Percentiles rank a stretch among this genome's conserved stretches.
Conservation (phyloP, 2,329 filamentous ascomycete species). For the Neoascochyta sp. region DNA sequence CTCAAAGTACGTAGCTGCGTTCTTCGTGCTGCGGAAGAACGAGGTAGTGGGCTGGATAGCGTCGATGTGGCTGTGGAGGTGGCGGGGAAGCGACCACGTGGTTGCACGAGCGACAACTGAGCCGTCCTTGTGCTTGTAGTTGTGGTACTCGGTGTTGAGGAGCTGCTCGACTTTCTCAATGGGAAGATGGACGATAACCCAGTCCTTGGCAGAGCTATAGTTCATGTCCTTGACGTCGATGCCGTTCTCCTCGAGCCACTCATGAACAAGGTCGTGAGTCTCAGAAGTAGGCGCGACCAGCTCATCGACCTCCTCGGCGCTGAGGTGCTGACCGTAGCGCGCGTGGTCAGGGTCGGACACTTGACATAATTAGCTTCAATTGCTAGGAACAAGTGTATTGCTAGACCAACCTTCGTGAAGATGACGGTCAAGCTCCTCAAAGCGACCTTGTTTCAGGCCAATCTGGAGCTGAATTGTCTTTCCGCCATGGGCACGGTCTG, state of each 20-base stretch:
- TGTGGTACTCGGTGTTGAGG: constrained; percentile 48
- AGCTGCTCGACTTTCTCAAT: constrained; percentile 52
- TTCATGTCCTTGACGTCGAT: constrained; percentile 44
- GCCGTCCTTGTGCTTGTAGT: constrained; percentile 56
- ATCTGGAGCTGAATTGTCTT: constrained; percentile 55
- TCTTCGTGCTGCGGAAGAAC: constrained; percentile 43
- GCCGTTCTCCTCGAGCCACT: constrained; percentile 55
- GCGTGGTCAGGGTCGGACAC: constrained; percentile 45
- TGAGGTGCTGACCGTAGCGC: constrained; percentile 56
- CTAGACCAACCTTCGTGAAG: constrained; percentile 46
- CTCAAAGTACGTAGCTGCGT: constrained; percentile 24
- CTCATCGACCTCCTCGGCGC: constrained; percentile 50
- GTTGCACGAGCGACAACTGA: constrained; percentile 50
- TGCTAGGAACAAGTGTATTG: not conserved
- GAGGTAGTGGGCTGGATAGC: constrained; percentile 60
- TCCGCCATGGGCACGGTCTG: constrained; percentile 47
- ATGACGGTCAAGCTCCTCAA: constrained; percentile 54
- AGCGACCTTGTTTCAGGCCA: constrained; percentile 56
- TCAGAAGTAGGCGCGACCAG: constrained; percentile 53
- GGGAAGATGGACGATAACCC: constrained; percentile 53
- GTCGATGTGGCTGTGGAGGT: constrained; percentile 58
- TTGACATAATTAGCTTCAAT: constrained; percentile 3
- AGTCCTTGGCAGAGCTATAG: constrained; percentile 56
- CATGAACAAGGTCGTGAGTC: constrained; percentile 50
- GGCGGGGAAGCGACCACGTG: constrained; percentile 55